Evolutionary conservation across 306 rosid species (phyloP), one percentile per base, ranked within the genome.

Genomic region (Castanea crenata): DNA sequence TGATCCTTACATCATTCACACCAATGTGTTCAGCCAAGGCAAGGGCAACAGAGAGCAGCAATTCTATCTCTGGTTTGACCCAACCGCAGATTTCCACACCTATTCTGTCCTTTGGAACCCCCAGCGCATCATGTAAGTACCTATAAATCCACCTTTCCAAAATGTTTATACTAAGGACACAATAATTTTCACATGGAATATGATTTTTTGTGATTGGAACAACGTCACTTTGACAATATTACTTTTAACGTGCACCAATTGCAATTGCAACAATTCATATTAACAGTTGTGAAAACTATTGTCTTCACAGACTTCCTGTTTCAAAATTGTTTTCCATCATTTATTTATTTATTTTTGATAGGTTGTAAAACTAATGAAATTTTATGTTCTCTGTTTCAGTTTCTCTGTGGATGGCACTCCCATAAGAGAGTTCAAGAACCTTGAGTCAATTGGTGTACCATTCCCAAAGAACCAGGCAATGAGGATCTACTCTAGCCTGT

Each of bases 1-100:
- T 19, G 96, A 92, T 4, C 97, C 96, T 3, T 90, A 92, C 80
- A 89, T 83, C 11, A 84, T 92, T 58, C 93, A 90, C 75, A 90
- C 97, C 9, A 90, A 92, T 57, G 89, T 92, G 69, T 89, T 83
- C 74, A 89, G 87, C 79, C 90, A 90, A 72, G 97, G 97, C 54
- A 90, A 87, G 46, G 95, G 97, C 55, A 84, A 86, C 68, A 90
- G 92, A 77, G 91, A 92, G 78, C 97, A 92, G 64, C 97, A 92
- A 29, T 91, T 91, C 82, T 79, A 83, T 54, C 86, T 92, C 16
- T 92, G 96, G 97, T 91, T 92, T 73, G 94, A 92, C 81, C 96
- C 97, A 46, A 89, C 97, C 2, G 84, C 87, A 15, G 92, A 91
- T 80, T 91, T 92, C 31, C 94, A 91, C 82, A 89, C 93, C 11